phyloP scores from a whole-genome alignment of 805 yeast genomes.

The Kazachstania africana region DNA sequence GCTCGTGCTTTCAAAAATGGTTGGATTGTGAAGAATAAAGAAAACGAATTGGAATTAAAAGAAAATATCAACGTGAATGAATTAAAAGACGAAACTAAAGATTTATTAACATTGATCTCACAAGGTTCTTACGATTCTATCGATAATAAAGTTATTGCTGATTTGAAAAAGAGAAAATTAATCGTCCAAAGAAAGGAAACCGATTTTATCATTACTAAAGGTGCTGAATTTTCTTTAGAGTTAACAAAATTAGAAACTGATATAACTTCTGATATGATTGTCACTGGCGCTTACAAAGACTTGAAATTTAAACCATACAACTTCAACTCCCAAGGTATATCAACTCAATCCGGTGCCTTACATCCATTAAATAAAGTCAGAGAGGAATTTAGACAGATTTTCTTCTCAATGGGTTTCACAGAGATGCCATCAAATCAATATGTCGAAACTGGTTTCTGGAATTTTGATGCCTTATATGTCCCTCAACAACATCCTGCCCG shows the following conservation, averaged over 20 bases:
- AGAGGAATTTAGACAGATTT: constrained; percentile 95
- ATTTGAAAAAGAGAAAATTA: constrained; percentile 90
- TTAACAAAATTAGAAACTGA: constrained; percentile 83
- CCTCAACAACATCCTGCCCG: constrained; percentile 99
- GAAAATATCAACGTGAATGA: constrained; percentile 28
- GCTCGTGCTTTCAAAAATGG: constrained; percentile 96
- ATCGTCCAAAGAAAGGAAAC: constrained; percentile 57
- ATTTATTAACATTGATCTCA: constrained; percentile 44
- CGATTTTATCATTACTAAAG: constrained; percentile 69
- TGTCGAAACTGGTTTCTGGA: constrained; percentile 98
- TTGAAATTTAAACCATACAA: constrained; percentile 89
- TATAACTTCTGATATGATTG: constrained; percentile 85
- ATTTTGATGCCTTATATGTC: constrained; percentile 89
- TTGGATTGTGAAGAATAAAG: constrained; percentile 88
- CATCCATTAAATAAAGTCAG: constrained; percentile 95
- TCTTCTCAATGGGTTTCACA: constrained; percentile 94
- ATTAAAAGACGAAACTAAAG: constrained; percentile 50
- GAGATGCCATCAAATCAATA: constrained; percentile 99
- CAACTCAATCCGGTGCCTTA: constrained; percentile 80
- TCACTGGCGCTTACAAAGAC: constrained; percentile 68
- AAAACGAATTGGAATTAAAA: constrained; percentile 49
- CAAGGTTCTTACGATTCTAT: constrained; percentile 5
- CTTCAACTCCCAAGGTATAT: constrained; percentile 88
- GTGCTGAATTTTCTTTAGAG: constrained; percentile 70
- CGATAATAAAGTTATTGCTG: constrained; percentile 60